phyloP scores from a whole-genome alignment of 805 yeast species.

The Schwanniomyces pseudopolymorphus region DNA sequence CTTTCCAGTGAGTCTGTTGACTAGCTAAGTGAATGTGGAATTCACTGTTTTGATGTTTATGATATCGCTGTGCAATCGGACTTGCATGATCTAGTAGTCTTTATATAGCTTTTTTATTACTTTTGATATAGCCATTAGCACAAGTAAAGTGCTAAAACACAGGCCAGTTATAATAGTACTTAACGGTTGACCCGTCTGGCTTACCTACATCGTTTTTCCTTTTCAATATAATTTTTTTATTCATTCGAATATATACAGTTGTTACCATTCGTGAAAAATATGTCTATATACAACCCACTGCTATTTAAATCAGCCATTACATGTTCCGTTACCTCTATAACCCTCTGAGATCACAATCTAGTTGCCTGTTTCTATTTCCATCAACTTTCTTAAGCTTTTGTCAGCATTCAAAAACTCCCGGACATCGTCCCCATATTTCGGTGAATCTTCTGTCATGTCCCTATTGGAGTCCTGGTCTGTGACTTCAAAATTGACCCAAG shows the following conservation, averaged over 20 bases:
- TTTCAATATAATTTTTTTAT: not conserved
- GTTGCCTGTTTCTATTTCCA: conserved; percentile 21
- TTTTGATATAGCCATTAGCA: too few species aligned
- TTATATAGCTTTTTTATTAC: too few species aligned
- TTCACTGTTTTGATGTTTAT: too few species aligned
- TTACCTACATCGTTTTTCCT: not conserved
- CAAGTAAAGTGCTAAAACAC: too few species aligned
- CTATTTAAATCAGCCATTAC: not conserved
- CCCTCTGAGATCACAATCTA: not conserved
- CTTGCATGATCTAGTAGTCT: too few species aligned
- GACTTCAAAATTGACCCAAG: conserved; percentile 41
- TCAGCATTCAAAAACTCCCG: conserved; percentile 38
- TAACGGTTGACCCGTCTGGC: not conserved
- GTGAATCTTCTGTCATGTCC: conserved; percentile 18
- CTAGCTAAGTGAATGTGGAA: too few species aligned
- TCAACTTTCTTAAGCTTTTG: conserved; percentile 31
- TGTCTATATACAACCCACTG: not conserved
- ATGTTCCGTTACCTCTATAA: not conserved
- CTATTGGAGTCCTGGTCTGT: conserved; percentile 35
- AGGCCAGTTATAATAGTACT: not conserved
- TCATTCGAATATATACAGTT: not conserved
- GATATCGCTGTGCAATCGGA: too few species aligned
- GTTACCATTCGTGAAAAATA: not conserved
- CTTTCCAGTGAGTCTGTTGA: too few species aligned
- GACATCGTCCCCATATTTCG: conserved; percentile 25